Evolutionary conservation across 2,329 filamentous ascomycete genomes (phyloP).

Genomic region (Colletotrichum plurivorum): DNA sequence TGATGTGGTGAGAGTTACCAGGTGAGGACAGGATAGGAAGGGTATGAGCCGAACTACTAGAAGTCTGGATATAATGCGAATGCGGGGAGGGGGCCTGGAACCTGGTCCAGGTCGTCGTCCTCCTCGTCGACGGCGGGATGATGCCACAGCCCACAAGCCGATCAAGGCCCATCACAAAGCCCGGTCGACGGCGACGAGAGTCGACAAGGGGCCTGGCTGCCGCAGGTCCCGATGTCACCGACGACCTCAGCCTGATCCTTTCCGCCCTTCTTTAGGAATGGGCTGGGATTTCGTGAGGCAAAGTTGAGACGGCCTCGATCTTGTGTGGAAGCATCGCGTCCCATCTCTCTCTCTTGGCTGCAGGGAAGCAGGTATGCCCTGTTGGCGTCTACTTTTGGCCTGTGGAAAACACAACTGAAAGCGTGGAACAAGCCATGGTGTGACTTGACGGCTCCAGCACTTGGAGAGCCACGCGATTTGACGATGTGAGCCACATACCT

Average conservation of each 20-base stretch:
- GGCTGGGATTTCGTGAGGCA: constrained; percentile 29
- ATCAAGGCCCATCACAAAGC: neutral
- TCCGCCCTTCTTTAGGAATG: neutral
- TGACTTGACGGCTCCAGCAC: neutral
- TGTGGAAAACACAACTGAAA: neutral
- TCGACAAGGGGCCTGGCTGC: constrained; percentile 10
- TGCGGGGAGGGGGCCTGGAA: neutral
- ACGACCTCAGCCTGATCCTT: constrained; percentile 1
- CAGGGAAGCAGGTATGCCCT: neutral
- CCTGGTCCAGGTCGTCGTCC: neutral
- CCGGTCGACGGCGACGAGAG: neutral
- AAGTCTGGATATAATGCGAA: constrained; percentile 11
- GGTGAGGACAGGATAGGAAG: neutral
- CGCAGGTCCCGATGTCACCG: constrained; percentile 20
- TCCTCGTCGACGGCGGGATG: neutral
- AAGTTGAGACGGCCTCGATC: constrained; percentile 34
- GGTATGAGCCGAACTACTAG: neutral
- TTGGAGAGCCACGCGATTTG: constrained; percentile 10
- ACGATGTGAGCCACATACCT: constrained; percentile 1
- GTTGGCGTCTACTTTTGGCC: neutral
- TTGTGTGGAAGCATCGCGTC: constrained; percentile 11
- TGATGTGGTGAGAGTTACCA: neutral
- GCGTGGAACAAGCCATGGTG: constrained; percentile 9
- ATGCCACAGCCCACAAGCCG: neutral
- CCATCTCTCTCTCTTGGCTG: neutral